These are phyloP conservation scores for Tritrichomonas foetus DNA, from an alignment of 208 protist species.

Conservation along the genomic window DNA sequence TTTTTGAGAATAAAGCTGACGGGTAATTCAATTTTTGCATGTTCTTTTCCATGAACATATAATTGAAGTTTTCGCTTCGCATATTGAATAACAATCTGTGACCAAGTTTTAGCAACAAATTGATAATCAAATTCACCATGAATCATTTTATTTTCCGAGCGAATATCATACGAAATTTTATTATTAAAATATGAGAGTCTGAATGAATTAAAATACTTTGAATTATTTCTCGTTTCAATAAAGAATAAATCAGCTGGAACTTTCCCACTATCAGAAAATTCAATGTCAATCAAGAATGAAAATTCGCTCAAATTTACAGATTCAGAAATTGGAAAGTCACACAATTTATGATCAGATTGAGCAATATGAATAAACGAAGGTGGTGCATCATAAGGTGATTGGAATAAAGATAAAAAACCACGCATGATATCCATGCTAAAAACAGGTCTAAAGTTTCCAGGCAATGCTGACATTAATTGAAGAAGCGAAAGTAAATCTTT, in stretches of 20 bases:
- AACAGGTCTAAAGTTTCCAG: slow-evolving; percentile 12
- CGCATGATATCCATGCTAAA: not conserved
- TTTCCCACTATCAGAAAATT: not conserved
- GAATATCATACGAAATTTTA: not conserved
- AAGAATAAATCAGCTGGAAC: not conserved
- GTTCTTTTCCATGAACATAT: not conserved
- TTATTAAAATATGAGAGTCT: not conserved
- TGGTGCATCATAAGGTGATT: slow-evolving; percentile 7
- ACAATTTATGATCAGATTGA: not conserved
- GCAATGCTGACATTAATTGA: not conserved
- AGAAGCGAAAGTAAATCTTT: slow-evolving; percentile 2
- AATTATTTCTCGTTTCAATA: not conserved
- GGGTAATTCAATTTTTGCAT: not conserved
- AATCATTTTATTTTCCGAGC: not conserved
- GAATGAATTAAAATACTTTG: not conserved
- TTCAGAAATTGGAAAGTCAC: not conserved
- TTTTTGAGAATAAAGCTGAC: not conserved
- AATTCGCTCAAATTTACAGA: not conserved
- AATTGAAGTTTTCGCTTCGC: not conserved
- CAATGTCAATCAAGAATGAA: not conserved
- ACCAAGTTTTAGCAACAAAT: not conserved
- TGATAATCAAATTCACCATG: not conserved
- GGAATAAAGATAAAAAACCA: slow-evolving; percentile 3
- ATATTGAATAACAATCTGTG: not conserved
- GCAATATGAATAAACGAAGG: not conserved